These are phyloP conservation scores for Hibiscus mutabilis DNA, from an alignment of 345 rosid genomes.

Conservation along the genomic window DNA sequence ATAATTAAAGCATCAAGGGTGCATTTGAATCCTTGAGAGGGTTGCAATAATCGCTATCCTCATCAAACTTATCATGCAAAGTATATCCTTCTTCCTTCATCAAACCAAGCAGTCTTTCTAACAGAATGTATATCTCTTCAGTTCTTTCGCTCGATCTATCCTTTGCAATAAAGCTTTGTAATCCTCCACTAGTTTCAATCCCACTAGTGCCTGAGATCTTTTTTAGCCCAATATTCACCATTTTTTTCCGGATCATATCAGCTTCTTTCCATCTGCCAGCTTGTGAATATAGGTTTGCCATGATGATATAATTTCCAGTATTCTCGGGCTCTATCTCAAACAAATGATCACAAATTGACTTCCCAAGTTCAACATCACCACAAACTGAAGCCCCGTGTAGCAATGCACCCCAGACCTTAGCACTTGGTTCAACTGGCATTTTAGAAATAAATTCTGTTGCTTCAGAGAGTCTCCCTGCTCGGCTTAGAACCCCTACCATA, in stretches of 20 bases:
- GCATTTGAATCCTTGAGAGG: neutral
- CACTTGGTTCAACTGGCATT: slow-evolving; percentile 67
- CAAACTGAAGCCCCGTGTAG: slow-evolving; percentile 68
- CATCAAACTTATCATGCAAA: slow-evolving; percentile 25
- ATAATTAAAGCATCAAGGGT: neutral
- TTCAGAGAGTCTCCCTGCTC: slow-evolving; percentile 62
- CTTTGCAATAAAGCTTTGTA: slow-evolving; percentile 38
- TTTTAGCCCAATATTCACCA: slow-evolving; percentile 54
- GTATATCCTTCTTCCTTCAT: slow-evolving; percentile 39
- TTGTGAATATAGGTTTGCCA: slow-evolving; percentile 76
- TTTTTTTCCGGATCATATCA: slow-evolving; percentile 51
- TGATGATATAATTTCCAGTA: slow-evolving; percentile 61
- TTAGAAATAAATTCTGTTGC: slow-evolving; percentile 56
- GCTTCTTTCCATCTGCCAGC: slow-evolving; percentile 87
- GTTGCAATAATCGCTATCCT: slow-evolving; percentile 12
- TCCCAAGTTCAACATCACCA: slow-evolving; percentile 61
- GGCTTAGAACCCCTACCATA: slow-evolving; percentile 68
- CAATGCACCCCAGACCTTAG: slow-evolving; percentile 86
- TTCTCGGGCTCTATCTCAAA: slow-evolving; percentile 72
- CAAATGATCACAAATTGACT: slow-evolving; percentile 47
- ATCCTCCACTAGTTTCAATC: slow-evolving; percentile 47
- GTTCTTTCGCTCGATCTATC: slow-evolving; percentile 38
- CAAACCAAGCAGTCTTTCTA: slow-evolving; percentile 40
- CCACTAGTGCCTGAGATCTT: slow-evolving; percentile 76
- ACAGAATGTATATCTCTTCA: slow-evolving; percentile 30